Base-by-base conservation (phyloP, 768 basidiomycete species). In the Lyophyllum decastes region DNA sequence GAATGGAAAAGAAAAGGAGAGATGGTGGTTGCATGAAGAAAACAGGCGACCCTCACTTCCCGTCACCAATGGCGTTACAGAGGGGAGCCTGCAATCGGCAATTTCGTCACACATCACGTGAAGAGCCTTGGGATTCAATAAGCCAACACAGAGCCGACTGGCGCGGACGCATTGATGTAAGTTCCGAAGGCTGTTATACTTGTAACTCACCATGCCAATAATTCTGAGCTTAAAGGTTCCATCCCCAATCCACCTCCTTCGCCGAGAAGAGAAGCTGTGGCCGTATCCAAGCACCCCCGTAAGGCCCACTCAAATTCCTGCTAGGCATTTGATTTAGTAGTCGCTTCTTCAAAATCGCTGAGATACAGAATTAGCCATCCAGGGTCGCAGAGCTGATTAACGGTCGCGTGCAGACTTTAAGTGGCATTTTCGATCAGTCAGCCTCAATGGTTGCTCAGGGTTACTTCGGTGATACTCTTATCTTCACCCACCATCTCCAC, bases 21-120 rank as follows among this genome's bases (percentile, higher is more conserved):
- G 40, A 34, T 44, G 51, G 40, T 40, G 5, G 47, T 52, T 33
- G 58, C 54, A 53, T 53, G 57, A 25, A 58, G 46, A 26, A 49
- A 48, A 52, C 54, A 48, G 41, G 53, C 53, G 44, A 34, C 33
- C n/a, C 17, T 35, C 16, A 38, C 35, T 38, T 21, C 24, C 34
- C 38, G 19, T 40, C 35, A 41, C 8, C 2, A 4, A 30, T 30
- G 30, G 5, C 38, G 46, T 48, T 46, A 54, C 35, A 5, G 25
- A n/a, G 16, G 35, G 16, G 14, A 11, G 16, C 25, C 16, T 34
- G 41, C 35, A 25, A 51, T 33, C 12, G 46, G 54, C 24, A 24
- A 41, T 44, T 19, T 2, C 12, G 26, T 34, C 22, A 44, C 27
- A 26, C 30, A 9, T n/a, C 54, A 55, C 54, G 46, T 48, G 54